These are phyloP conservation scores for Ogataea trehalophila DNA, from an alignment of 805 yeast species.

Conservation along the genomic window DNA sequence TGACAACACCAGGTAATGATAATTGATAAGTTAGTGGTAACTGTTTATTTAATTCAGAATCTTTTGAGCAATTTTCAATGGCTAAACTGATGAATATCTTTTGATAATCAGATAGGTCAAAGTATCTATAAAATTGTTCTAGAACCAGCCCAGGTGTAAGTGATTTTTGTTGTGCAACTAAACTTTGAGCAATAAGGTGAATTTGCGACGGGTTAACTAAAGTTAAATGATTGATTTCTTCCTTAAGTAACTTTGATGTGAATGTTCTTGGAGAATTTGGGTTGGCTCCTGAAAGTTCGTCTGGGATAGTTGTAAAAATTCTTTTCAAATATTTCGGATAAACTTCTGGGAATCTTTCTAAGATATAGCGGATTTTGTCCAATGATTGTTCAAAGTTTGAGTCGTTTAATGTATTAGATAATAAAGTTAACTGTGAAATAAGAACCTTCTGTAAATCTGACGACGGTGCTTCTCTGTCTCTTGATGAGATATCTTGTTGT, in stretches of 20 bases:
- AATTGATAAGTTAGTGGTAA: conserved; percentile 21
- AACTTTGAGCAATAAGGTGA: conserved; percentile 8
- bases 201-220: conserved; percentile 14
- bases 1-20: conserved; percentile 25
- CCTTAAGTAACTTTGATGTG: conserved; percentile 16
- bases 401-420: conserved; percentile 35
- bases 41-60: conserved; percentile 12
- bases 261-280: conserved; percentile 18
- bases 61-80: conserved; percentile 18
- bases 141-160: conserved; percentile 19
- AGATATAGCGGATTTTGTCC: conserved; percentile 44
- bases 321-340: conserved; percentile 30
- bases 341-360: conserved; percentile 33
- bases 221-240: conserved; percentile 23
- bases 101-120: conserved; percentile 22
- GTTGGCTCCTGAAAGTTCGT: conserved; percentile 18
- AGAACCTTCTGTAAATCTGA: conserved; percentile 28
- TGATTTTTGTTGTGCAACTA: conserved; percentile 24
- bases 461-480: conserved; percentile 6
- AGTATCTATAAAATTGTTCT: conserved; percentile 29
- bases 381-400: conserved; percentile 36
- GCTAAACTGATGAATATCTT: conserved; percentile 23
- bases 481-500: background rate
- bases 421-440: conserved; percentile 49
- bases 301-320: conserved; percentile 26